Evolutionary conservation across 495 filamentous ascomycete species (phyloP), one percentile per base, ranked within the genome.

Genomic region (Lasiosphaeria ovina): DNA sequence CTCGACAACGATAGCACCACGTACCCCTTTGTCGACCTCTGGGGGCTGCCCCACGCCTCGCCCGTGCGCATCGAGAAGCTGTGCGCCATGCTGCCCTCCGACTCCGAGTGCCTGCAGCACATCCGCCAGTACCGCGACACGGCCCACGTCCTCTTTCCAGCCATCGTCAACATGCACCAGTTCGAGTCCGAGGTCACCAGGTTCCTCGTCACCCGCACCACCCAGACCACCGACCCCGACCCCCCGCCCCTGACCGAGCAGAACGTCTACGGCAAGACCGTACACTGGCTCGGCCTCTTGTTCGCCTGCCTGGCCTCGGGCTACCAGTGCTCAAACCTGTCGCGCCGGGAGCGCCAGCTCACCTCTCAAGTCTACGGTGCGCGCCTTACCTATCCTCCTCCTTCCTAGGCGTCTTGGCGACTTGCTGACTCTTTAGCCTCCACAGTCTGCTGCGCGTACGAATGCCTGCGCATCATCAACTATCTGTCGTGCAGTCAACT

Each of bases 1-100:
- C 55, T 57, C 45, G 55, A 57, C 16, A 57, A 57, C 55, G 45
- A 57, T 2, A 57, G 55, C 55, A 57, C 55, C 55, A 57, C 55
- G 16, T 57, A 57, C 35, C 53, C 53, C 35, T 55, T 55, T 38
- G 53, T 55, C 53, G 53, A 55, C 36, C 53, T 55, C 35, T 55
- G 53, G 53, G 53, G 53, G 12, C 36, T 55, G 35, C 53, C 53
- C 10, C 53, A 55, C 53, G 53, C 53, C 4, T 55, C 53, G 12
- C 53, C 53, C 53, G 53, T 55, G 33, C 53, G 53, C 53, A 55
- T 55, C 53, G 53, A 55, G 53, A 55, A 55, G 53, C 53, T 55
- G 14, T 55, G 36, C 36, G 53, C 53, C 53, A 55, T 55, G 53
- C 53, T 55, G 14, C 53, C 53, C 11, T 55, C 53, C 35, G 53